phyloP scores from a whole-genome alignment of 2,329 filamentous ascomycete species.

The Calonectria pauciramosa region DNA sequence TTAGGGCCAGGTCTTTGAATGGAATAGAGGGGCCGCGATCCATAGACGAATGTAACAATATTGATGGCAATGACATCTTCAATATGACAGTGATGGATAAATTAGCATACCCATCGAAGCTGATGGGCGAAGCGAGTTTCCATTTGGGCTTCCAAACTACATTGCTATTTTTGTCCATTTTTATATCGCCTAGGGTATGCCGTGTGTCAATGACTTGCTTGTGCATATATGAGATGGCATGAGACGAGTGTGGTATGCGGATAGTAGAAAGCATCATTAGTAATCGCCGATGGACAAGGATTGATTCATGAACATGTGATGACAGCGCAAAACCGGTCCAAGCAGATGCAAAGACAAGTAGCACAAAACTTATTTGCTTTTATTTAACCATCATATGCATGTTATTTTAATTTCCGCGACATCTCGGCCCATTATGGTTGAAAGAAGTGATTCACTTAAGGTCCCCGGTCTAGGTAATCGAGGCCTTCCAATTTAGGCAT shows the following conservation, averaged over 20 bases:
- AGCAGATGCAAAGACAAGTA: background rate
- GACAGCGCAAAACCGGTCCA: background rate
- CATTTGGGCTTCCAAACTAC: too few relatives aligned
- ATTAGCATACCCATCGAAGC: background rate
- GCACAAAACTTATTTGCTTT: background rate
- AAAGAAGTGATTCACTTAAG: background rate
- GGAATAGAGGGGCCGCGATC: constrained; percentile 36
- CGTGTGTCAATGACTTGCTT: background rate
- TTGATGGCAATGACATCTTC: constrained; percentile 28
- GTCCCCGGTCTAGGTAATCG: constrained; percentile 24
- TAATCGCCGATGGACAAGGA: background rate
- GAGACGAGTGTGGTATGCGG: background rate
- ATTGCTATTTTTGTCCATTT: background rate
- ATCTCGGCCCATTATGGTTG: background rate
- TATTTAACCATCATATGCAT: background rate
- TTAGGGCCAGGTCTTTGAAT: constrained; percentile 28
- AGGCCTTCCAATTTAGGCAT: constrained; percentile 34
- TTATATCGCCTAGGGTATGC: background rate
- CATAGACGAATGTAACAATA: constrained; percentile 48
- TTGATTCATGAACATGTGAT: background rate
- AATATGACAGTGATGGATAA: constrained; percentile 10
- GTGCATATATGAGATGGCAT: background rate
- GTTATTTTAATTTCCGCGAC: background rate
- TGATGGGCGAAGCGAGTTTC: background rate
- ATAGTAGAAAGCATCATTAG: background rate